Conservation (phyloP, 306 rosid species). For the Cicer judaicum region DNA sequence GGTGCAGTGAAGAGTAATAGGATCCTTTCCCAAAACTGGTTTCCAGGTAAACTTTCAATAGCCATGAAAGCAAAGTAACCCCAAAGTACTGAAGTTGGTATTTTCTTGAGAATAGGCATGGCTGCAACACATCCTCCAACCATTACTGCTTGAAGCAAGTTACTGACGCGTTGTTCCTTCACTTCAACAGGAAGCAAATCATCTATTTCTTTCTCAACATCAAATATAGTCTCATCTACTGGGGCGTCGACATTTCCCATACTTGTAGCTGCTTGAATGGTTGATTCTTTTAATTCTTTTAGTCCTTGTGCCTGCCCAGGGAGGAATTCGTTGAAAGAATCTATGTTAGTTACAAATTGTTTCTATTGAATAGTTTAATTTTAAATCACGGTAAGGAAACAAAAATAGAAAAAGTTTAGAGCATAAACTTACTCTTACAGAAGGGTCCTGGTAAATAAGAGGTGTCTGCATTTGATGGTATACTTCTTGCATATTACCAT, state of each 20-base stretch:
- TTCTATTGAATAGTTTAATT: too few relatives aligned
- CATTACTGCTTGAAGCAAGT: conserved; percentile 83
- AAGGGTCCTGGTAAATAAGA: conserved; percentile 72
- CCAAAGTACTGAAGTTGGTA: conserved; percentile 99
- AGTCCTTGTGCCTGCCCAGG: conserved; percentile 60
- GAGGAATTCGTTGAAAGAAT: too few relatives aligned
- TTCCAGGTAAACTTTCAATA: conserved; percentile 95
- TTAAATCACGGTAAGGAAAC: neutral
- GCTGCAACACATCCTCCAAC: conserved; percentile 97
- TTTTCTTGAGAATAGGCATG: conserved; percentile 91
- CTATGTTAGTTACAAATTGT: too few relatives aligned
- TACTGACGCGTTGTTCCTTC: conserved; percentile 92
- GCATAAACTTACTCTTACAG: conserved; percentile 60
- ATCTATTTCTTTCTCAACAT: conserved; percentile 92
- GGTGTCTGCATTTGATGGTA: conserved; percentile 98
- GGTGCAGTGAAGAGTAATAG: conserved; percentile 93
- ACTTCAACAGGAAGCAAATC: conserved; percentile 95
- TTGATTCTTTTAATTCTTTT: conserved; percentile 84
- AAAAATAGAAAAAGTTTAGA: neutral
- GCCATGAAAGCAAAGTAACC: conserved; percentile 99
- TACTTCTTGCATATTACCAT: conserved; percentile 95
- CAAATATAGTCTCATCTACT: conserved; percentile 80
- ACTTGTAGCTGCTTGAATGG: conserved; percentile 83
- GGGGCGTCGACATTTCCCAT: conserved; percentile 88
- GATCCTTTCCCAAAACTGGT: conserved; percentile 99